These are phyloP conservation scores for Lithocarpus polystachyus DNA, from an alignment of 306 rosid species.

Conservation along the genomic window DNA sequence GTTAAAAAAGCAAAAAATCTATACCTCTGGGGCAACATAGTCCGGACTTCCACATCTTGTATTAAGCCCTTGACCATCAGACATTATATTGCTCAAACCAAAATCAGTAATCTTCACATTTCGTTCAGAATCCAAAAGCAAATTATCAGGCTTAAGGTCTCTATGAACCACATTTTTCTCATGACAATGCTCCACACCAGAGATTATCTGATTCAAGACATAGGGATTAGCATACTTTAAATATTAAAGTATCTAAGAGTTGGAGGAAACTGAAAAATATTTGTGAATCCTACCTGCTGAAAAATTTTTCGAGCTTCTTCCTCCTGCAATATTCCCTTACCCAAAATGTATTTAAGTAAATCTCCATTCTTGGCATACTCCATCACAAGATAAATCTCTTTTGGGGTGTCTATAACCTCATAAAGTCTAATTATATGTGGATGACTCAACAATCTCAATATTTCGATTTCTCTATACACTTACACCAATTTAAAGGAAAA, in stretches of 20 bases:
- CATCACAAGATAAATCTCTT: conserved; percentile 78
- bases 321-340: conserved; percentile 83
- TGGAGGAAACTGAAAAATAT: conserved; percentile 11
- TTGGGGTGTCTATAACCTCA: conserved; percentile 82
- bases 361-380: conserved; percentile 88
- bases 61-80: conserved; percentile 89
- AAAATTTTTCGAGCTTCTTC: conserved; percentile 91
- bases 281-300: conserved; percentile 62
- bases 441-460: conserved; percentile 83
- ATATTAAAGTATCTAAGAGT: conserved; percentile 6
- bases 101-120: conserved; percentile 63
- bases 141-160: conserved; percentile 78
- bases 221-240: conserved; percentile 4
- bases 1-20: not conserved
- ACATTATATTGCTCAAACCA: conserved; percentile 91
- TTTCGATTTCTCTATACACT: conserved; percentile 89
- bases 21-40: conserved; percentile 96
- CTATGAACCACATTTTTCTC: conserved; percentile 91
- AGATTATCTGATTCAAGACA: conserved; percentile 62
- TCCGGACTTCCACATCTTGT: conserved; percentile 95
- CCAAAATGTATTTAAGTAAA: conserved; percentile 78
- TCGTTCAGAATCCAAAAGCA: too few relatives aligned
- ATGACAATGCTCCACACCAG: conserved; percentile 98
- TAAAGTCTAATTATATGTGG: conserved; percentile 88
- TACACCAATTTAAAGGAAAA: conserved; percentile 36